Evolutionary conservation across 345 rosid species (phyloP).

Genomic region (Carallia brachiata): DNA sequence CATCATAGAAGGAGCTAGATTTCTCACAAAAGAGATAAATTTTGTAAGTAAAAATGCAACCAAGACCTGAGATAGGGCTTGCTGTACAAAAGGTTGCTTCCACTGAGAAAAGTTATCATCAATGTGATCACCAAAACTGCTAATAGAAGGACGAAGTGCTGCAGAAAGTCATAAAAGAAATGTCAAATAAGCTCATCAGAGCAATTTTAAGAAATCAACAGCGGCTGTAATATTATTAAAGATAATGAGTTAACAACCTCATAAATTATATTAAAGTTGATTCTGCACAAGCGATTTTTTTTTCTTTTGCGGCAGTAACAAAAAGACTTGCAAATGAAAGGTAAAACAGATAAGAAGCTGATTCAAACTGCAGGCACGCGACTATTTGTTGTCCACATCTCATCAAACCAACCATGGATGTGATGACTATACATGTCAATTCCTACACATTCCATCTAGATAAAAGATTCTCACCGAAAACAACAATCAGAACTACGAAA

Average conservation of each 20-base stretch:
- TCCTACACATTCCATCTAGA: background rate
- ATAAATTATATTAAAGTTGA: too few relatives aligned
- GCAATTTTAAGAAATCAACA: constrained; percentile 8
- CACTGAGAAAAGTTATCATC: constrained; percentile 65
- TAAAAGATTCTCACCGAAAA: background rate
- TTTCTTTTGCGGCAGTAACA: background rate
- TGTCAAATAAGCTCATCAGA: constrained; percentile 17
- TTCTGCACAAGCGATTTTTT: too few relatives aligned
- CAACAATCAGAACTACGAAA: background rate
- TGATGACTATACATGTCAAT: background rate
- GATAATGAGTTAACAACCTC: background rate
- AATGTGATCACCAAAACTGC: constrained; percentile 44
- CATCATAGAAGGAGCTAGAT: constrained; percentile 2
- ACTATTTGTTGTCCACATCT: background rate
- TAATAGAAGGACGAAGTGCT: constrained; percentile 71
- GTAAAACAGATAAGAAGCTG: background rate
- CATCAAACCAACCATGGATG: background rate
- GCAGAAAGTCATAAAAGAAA: constrained; percentile 13
- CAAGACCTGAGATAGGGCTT: constrained; percentile 66
- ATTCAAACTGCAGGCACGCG: background rate
- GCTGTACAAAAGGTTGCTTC: constrained; percentile 67
- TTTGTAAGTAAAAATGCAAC: background rate
- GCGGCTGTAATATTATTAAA: background rate
- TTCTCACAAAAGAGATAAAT: constrained; percentile 3
- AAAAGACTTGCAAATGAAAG: background rate